Evolutionary conservation across 2,329 filamentous ascomycete genomes (phyloP), one percentile per base, ranked within the genome.

Genomic region (Aplosporella prunicola): DNA sequence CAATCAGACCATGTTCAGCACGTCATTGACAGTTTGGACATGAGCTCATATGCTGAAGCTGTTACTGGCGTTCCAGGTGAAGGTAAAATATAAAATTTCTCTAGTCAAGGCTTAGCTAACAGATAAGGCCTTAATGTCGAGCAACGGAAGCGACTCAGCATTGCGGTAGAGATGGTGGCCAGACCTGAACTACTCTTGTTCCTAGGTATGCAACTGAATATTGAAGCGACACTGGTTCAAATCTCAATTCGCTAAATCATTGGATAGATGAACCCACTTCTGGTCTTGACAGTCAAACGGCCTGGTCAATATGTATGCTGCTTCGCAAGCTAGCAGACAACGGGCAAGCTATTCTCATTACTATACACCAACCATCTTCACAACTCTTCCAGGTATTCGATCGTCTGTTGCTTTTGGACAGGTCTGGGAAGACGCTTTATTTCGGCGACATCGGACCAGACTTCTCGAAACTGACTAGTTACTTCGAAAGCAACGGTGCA

Each of bases 261-360:
- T n/a, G n/a, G n/a, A n/a, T n/a, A n/a, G 89, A 96, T 51, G 89
- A 96, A 61, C 89, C 89, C 10, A 95, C 88, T 3, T 94, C 87
- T 18, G 88, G 88, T 68, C 76, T 95, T 14, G 89, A 95, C 61
- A 85, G 79, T 53, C 87, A 94, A 60, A 93, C 88, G 1, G 89
- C 87, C 1, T 95, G 86, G 85, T 83, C 85, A 45, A 94, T 95
- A 55, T 72, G 87, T 30, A 80, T 86, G 56, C 73, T 95, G 9
- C 73, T 96, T 25, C 81, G 93, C 60, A 94, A 93, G 62, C 71
- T 95, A 22, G 86, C 86, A 50, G 82, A 89, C 58, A 82, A 78
- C 45, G 88, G 89, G 10, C 86, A 93, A 57, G 88, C 89, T 35
- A 85, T 95, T 60, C 77, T 95, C n/a, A 94, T 87, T 65, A 95